These are phyloP conservation scores for Penicillium simplicissimum DNA, from an alignment of 495 filamentous ascomycete species.

Conservation along the genomic window DNA sequence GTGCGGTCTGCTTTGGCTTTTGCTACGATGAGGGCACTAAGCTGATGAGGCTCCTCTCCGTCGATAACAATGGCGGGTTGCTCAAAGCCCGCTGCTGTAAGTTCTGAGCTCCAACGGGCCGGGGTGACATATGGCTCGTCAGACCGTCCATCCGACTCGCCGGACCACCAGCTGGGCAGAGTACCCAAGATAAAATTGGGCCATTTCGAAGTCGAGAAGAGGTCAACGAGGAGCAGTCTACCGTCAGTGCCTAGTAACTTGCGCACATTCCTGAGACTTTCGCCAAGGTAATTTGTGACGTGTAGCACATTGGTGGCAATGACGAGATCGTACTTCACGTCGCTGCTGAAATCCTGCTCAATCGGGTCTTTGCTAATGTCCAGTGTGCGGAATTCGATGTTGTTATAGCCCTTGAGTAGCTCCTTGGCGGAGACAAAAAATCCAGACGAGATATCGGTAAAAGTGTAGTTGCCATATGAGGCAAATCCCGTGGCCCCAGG, in stretches of 20 bases:
- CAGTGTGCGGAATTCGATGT: constrained; percentile 46
- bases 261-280: constrained; percentile 43
- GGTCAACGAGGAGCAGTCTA: constrained; percentile 29
- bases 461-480: constrained; percentile 33
- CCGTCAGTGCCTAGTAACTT: constrained; percentile 29
- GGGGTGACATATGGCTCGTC: constrained; percentile 31
- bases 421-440: constrained; percentile 53
- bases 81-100: too few species aligned
- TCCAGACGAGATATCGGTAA: constrained; percentile 46
- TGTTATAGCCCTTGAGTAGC: constrained; percentile 35
- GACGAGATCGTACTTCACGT: constrained; percentile 53
- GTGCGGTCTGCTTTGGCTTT: too few species aligned
- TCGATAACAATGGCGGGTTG: too few species aligned
- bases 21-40: too few species aligned
- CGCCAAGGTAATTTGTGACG: constrained; percentile 41
- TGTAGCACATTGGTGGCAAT: constrained; percentile 55
- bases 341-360: constrained; percentile 49
- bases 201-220: constrained; percentile 7
- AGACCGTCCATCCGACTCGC: constrained; percentile 29
- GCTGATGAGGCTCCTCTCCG: too few species aligned
- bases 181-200: constrained; percentile 21
- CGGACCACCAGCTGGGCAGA: constrained; percentile 31
- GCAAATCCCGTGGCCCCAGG: too few species aligned
- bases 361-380: constrained; percentile 51
- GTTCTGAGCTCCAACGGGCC: too few species aligned